These are phyloP conservation scores for Neurospora sp. DNA, from an alignment of 495 filamentous ascomycete species.

Conservation along the genomic window DNA sequence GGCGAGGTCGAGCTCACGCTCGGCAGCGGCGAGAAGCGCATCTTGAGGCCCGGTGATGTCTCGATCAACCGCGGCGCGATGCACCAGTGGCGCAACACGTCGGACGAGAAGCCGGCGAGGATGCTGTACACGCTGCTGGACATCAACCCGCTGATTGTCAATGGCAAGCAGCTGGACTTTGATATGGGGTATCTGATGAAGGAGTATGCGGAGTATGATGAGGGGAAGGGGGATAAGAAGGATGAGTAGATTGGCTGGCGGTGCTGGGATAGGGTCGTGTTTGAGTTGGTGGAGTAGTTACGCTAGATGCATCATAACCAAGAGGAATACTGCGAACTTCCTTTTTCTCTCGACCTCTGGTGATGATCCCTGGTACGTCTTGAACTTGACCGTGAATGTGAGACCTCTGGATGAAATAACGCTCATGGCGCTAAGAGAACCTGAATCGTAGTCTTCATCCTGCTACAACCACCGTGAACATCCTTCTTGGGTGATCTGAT, in stretches of 20 bases:
- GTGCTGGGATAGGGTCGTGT: not conserved
- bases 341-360: not conserved
- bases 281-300: not conserved
- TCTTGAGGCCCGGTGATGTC: conserved; percentile 40
- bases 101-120: not conserved
- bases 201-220: not conserved
- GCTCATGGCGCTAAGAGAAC: not conserved
- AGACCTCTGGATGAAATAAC: not conserved
- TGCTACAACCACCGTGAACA: not conserved
- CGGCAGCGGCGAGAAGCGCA: conserved; percentile 38
- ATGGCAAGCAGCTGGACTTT: not conserved
- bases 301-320: not conserved
- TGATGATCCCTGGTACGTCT: not conserved
- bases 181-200: not conserved
- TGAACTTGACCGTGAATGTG: not conserved
- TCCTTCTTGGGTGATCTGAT: not conserved
- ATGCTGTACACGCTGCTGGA: not conserved
- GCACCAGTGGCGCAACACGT: conserved; percentile 54
- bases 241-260: not conserved
- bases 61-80: conserved; percentile 47
- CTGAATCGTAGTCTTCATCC: not conserved
- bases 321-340: not conserved
- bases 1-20: conserved; percentile 42
- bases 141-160: not conserved
- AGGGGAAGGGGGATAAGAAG: not conserved